These are phyloP conservation scores for Olyra latifolia DNA, from an alignment of 176 grass and related monocot species.

Conservation along the genomic window DNA sequence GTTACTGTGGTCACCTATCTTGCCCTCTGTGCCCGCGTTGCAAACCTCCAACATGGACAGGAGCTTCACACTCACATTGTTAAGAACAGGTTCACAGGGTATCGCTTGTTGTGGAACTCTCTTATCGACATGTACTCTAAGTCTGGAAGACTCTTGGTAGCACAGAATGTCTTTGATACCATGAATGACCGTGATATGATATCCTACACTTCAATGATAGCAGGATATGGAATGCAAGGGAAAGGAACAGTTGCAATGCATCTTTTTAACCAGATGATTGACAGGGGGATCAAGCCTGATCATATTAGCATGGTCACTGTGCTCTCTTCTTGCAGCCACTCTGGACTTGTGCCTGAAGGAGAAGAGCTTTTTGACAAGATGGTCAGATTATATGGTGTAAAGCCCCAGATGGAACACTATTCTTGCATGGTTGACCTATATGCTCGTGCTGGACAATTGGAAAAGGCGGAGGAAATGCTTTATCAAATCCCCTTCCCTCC, in stretches of 20 bases:
- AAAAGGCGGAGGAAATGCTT: conserved; percentile 61
- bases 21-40: conserved; percentile 59
- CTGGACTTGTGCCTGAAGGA: conserved; percentile 61
- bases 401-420: conserved; percentile 59
- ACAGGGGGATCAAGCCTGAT: conserved; percentile 52
- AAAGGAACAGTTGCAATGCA: conserved; percentile 44
- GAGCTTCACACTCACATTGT: conserved; percentile 66
- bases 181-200: conserved; percentile 60
- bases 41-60: conserved; percentile 61
- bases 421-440: conserved; percentile 66
- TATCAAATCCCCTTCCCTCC: conserved; percentile 36
- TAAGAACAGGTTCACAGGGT: conserved; percentile 55
- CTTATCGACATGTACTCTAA: conserved; percentile 75
- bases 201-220: conserved; percentile 66
- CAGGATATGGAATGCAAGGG: conserved; percentile 65
- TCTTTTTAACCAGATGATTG: conserved; percentile 59
- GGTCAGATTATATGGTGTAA: conserved; percentile 48
- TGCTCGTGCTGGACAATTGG: conserved; percentile 53
- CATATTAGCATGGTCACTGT: conserved; percentile 61
- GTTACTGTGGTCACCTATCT: conserved; percentile 70
- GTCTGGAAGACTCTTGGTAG: conserved; percentile 45
- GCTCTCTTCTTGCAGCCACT: conserved; percentile 70
- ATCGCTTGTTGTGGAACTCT: conserved; percentile 64
- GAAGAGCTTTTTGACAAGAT: conserved; percentile 59
- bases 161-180: conserved; percentile 56